phyloP scores from a whole-genome alignment of 257 asterid species.

The Apocynum venetum region DNA sequence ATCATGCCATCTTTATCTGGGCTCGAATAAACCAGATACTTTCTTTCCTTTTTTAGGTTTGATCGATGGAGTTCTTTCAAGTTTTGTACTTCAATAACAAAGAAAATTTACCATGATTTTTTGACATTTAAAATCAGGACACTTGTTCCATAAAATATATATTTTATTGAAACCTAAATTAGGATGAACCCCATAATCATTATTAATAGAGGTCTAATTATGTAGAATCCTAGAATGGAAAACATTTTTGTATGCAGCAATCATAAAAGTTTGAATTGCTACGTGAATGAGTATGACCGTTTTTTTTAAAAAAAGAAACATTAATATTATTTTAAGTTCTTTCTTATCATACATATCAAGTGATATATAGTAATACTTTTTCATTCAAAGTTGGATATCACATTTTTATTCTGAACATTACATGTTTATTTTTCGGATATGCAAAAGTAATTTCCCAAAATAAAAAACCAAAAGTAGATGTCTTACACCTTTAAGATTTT shows the following conservation, averaged over 20 bases:
- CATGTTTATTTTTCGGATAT: no score
- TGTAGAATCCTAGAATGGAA: conserved; percentile 4
- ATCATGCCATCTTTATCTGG: neutral
- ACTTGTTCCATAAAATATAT: neutral
- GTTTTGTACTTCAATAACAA: neutral
- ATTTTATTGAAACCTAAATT: conserved; percentile 1
- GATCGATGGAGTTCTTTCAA: neutral
- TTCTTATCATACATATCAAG: no score
- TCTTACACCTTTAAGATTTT: no score
- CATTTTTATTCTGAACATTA: no score
- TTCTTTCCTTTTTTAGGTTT: neutral
- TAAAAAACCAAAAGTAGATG: no score
- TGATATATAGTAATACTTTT: no score
- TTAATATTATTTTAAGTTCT: no score
- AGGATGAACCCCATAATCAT: neutral
- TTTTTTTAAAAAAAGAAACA: no score
- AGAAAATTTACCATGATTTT: neutral
- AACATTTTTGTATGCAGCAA: neutral
- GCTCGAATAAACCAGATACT: neutral
- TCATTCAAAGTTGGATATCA: no score
- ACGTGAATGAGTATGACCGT: neutral
- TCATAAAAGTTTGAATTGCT: neutral
- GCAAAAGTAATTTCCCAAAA: no score
- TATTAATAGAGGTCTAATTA: neutral
- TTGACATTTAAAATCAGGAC: neutral